Evolutionary conservation across 1,284 basidiomycete genomes (phyloP).

Genomic region (Sanguinoderma infundibulare): DNA sequence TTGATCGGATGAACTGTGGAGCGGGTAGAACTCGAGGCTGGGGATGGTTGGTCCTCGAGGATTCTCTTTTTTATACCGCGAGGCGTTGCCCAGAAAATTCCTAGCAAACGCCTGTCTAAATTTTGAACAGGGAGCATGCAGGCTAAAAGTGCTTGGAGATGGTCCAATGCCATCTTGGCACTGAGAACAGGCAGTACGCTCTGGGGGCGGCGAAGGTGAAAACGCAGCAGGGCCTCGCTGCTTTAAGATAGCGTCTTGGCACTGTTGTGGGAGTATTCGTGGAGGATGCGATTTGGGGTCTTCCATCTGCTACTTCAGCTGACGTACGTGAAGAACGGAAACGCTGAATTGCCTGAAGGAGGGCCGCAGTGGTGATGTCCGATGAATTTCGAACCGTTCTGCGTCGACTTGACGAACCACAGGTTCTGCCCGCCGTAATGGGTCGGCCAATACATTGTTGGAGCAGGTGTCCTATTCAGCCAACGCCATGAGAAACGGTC

Average conservation of each 20-base stretch:
- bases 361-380: neutral
- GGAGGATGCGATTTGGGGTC: neutral
- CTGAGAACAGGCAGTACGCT: conserved; percentile 8
- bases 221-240: conserved; percentile 3
- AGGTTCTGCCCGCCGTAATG: neutral
- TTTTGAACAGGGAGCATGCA: neutral
- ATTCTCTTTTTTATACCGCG: conserved; percentile 1
- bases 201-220: neutral
- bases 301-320: neutral
- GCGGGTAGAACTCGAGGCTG: conserved; percentile 3
- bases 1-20: neutral
- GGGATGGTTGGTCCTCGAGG: neutral
- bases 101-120: neutral
- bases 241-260: conserved; percentile 9
- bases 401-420: neutral
- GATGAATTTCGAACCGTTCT: neutral
- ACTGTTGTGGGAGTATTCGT: conserved; percentile 6
- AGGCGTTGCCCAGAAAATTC: neutral
- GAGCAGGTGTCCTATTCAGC: neutral
- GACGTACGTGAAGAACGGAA: neutral
- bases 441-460: neutral
- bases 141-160: conserved; percentile 5
- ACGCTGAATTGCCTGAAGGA: neutral
- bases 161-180: conserved; percentile 9
- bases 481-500: neutral